Evolutionary conservation across 2,329 filamentous ascomycete species (phyloP).

Genomic region (Onygenales sp.): DNA sequence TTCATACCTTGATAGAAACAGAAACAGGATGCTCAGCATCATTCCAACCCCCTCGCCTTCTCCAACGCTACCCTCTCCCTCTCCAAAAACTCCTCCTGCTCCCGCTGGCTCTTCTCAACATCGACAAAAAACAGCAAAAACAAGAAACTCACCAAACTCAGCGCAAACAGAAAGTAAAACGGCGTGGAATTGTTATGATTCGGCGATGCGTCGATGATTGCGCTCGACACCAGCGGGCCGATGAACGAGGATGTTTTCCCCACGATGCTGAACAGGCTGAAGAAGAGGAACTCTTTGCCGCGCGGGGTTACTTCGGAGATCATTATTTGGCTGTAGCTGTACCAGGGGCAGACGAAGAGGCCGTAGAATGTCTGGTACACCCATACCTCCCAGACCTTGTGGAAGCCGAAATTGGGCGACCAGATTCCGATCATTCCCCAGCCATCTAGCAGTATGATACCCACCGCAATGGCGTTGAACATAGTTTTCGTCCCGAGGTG

Average conservation of each 20-base stretch:
- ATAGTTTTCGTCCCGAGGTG: conserved; percentile 55
- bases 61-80: conserved; percentile 16
- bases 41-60: background rate
- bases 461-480: conserved; percentile 56
- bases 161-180: conserved; percentile 56
- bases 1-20: no score
- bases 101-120: conserved; percentile 49
- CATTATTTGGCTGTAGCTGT: conserved; percentile 62
- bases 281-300: conserved; percentile 62
- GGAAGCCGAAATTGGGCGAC: conserved; percentile 45
- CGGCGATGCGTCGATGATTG: conserved; percentile 55
- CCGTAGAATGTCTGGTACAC: conserved; percentile 50
- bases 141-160: conserved; percentile 47
- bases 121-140: conserved; percentile 50
- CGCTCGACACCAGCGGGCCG: conserved; percentile 57
- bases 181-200: conserved; percentile 49
- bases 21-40: no score
- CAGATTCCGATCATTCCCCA: conserved; percentile 54
- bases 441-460: conserved; percentile 49
- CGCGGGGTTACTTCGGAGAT: conserved; percentile 60
- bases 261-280: conserved; percentile 58
- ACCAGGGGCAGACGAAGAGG: conserved; percentile 59
- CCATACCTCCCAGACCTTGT: conserved; percentile 46
- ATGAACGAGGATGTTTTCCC: conserved; percentile 61
- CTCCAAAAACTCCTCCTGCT: conserved; percentile 49